Evolutionary conservation across 2,329 filamentous ascomycete genomes (phyloP).

Genomic region (Aspergillus udagawae): DNA sequence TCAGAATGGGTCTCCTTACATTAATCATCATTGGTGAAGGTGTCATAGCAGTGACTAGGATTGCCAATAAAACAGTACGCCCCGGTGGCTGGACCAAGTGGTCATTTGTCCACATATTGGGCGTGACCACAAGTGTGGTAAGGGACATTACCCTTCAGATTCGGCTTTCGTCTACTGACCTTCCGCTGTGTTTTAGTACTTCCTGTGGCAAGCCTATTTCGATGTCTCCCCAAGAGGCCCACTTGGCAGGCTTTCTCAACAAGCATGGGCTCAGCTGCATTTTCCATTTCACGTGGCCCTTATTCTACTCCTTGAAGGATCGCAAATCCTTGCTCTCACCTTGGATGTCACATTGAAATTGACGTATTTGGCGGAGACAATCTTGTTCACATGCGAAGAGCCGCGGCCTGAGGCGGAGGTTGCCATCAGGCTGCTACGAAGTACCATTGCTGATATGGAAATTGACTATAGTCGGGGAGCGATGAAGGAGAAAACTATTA

Average conservation of each 20-base stretch:
- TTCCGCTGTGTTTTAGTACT: slow-evolving; percentile 32
- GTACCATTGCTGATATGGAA: slow-evolving; percentile 38
- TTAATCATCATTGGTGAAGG: slow-evolving; percentile 65
- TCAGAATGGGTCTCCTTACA: slow-evolving; percentile 60
- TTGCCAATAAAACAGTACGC: slow-evolving; percentile 49
- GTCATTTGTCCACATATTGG: slow-evolving; percentile 37
- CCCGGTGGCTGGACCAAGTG: slow-evolving; percentile 38
- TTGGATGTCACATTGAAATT: slow-evolving; percentile 42
- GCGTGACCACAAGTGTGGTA: slow-evolving; percentile 37
- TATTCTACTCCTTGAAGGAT: slow-evolving; percentile 61
- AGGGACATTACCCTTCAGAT: slow-evolving; percentile 1
- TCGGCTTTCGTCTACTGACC: slow-evolving; percentile 5
- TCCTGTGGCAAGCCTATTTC: slow-evolving; percentile 62
- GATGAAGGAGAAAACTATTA: slow-evolving; percentile 29
- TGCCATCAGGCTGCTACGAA: slow-evolving; percentile 32
- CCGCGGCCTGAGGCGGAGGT: slow-evolving; percentile 23
- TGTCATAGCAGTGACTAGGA: slow-evolving; percentile 57
- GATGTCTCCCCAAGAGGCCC: slow-evolving; percentile 51
- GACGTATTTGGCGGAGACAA: slow-evolving; percentile 36
- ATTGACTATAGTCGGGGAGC: slow-evolving; percentile 35
- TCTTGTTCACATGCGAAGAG: slow-evolving; percentile 38
- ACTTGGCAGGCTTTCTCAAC: slow-evolving; percentile 54
- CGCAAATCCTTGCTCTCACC: slow-evolving; percentile 52
- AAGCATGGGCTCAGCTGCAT: slow-evolving; percentile 50
- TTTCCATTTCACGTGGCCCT: slow-evolving; percentile 62